A percentile compares a stretch with the other conserved stretches of the same genome.
Evolutionary conservation across 768 basidiomycete genomes (phyloP).

Genomic region (Nevesoporus exiguus): DNA sequence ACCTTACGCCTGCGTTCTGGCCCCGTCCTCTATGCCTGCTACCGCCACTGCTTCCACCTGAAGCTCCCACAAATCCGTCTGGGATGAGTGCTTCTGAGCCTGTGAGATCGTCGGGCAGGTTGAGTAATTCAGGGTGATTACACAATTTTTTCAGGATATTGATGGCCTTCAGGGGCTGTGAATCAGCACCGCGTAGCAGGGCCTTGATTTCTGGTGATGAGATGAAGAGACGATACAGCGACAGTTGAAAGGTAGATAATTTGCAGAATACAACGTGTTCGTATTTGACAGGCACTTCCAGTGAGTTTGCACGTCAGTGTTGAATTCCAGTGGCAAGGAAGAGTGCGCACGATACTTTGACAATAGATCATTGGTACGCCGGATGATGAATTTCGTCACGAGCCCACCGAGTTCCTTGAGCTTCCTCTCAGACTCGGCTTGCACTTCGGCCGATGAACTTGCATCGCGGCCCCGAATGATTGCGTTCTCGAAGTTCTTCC

Average conservation of each 20-base stretch:
- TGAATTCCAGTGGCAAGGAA: not conserved
- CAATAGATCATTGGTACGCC: conserved; percentile 88
- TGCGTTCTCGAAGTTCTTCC: conserved; percentile 90
- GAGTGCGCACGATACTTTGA: conserved; percentile 83
- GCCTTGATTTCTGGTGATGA: conserved; percentile 91
- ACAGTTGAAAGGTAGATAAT: conserved; percentile 76
- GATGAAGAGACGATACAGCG: conserved; percentile 87
- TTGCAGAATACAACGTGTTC: conserved; percentile 96
- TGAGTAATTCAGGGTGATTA: conserved; percentile 89
- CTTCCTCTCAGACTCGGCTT: conserved; percentile 83
- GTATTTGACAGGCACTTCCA: conserved; percentile 94
- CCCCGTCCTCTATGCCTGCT: conserved; percentile 42
- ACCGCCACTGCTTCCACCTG: conserved; percentile 5
- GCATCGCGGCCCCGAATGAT: conserved; percentile 91
- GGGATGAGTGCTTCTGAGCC: conserved; percentile 83
- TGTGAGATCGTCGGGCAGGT: conserved; percentile 77
- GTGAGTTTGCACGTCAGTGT: conserved; percentile 9
- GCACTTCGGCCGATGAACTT: conserved; percentile 72
- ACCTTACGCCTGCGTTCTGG: conserved; percentile 48
- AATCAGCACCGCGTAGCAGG: conserved; percentile 78
- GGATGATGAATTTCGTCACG: conserved; percentile 92
- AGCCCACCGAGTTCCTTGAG: conserved; percentile 85
- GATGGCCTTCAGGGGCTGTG: conserved; percentile 95
- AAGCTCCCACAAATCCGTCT: conserved; percentile 67
- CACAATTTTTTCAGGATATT: conserved; percentile 93